These are phyloP conservation scores for Penicillium sp. DNA, from an alignment of 2,329 filamentous ascomycete species.

Conservation along the genomic window DNA sequence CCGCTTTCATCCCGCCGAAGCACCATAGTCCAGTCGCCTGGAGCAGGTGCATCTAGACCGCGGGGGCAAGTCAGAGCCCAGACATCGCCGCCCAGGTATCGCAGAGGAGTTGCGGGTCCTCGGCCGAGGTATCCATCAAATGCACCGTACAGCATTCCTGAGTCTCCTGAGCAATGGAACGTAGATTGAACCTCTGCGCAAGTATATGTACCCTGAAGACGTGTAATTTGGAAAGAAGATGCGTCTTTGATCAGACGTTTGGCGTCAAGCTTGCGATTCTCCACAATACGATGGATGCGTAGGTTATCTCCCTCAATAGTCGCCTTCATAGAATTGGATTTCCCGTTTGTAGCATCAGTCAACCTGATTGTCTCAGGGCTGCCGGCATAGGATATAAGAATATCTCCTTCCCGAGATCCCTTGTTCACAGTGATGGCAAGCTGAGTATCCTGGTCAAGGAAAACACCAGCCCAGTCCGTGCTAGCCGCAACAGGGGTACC, in stretches of 20 bases:
- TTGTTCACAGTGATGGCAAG: constrained; percentile 31
- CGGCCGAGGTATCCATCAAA: constrained; percentile 45
- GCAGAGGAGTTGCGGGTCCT: constrained; percentile 40
- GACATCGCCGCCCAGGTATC: constrained; percentile 40
- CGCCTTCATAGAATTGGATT: constrained; percentile 25
- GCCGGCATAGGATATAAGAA: constrained; percentile 32
- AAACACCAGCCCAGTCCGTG: constrained; percentile 36
- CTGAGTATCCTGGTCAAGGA: constrained; percentile 39
- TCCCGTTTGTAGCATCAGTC: constrained; percentile 6
- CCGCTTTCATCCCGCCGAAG: constrained; percentile 30
- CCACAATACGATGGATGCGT: constrained; percentile 24
- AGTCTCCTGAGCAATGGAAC: constrained; percentile 35
- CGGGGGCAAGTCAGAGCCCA: constrained; percentile 41
- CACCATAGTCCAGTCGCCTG: constrained; percentile 46
- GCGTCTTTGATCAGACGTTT: constrained; percentile 18
- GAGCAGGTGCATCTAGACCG: constrained; percentile 43
- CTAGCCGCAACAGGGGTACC: constrained; percentile 8
- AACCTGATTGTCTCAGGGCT: constrained; percentile 23
- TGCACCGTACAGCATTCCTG: constrained; percentile 42
- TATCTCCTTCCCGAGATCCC: constrained; percentile 23
- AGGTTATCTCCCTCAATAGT: constrained; percentile 32
- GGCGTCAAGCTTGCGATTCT: constrained; percentile 30
- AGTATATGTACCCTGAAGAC: constrained; percentile 32
- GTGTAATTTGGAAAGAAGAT: constrained; percentile 3
- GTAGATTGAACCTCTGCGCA: constrained; percentile 39